A percentile compares a stretch with the other conserved stretches of the same genome.
Evolutionary conservation across 139 green algal species (phyloP).

Genomic region (Coelastrella sp.): DNA sequence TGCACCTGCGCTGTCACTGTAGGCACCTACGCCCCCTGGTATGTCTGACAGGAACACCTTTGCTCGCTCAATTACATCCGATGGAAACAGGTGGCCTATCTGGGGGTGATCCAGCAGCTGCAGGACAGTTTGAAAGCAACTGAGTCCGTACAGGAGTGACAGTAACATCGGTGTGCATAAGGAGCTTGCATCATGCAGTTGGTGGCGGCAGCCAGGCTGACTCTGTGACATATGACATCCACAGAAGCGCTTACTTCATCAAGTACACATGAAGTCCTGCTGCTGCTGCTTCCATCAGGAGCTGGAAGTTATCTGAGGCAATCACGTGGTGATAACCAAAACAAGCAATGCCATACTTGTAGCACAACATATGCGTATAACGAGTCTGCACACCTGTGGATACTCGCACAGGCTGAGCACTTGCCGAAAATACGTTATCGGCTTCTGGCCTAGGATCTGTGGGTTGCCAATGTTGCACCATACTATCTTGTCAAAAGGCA

Average conservation of each 20-base stretch:
- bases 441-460: constrained; percentile 92
- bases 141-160: neutral
- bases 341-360: no score
- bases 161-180: neutral
- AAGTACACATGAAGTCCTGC: neutral
- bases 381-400: constrained; percentile 68
- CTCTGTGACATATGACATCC: neutral
- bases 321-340: no score
- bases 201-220: neutral
- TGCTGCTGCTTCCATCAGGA: constrained; percentile 60
- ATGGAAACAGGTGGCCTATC: constrained; percentile 79
- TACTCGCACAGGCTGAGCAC: constrained; percentile 89
- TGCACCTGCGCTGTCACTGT: constrained; percentile 83
- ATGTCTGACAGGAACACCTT: constrained; percentile 77
- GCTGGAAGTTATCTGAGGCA: neutral
- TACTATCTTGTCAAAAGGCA: constrained; percentile 80
- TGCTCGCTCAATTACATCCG: constrained; percentile 84
- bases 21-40: constrained; percentile 86
- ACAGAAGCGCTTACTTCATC: no score
- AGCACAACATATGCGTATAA: no score
- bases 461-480: constrained; percentile 96
- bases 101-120: constrained; percentile 82
- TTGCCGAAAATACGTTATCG: constrained; percentile 94
- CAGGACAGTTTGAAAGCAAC: neutral
- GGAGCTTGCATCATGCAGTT: neutral